Evolutionary conservation across 148 eudicot genomes (phyloP), one percentile per base, ranked within the genome.

Genomic region (Rhododendron griersonianum): DNA sequence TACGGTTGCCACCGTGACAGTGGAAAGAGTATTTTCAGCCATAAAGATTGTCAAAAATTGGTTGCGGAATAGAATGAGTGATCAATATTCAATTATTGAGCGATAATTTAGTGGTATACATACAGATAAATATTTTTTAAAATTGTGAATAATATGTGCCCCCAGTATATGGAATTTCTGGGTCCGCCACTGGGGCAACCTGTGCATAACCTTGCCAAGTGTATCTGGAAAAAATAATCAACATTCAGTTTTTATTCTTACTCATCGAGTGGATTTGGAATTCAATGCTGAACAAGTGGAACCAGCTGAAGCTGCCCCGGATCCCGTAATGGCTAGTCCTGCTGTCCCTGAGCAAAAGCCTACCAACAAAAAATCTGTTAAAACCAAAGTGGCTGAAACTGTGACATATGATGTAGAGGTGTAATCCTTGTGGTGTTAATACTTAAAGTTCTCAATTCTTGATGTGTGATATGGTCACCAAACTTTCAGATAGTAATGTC

Each of bases 371-470:
- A 95, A 93, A 89, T 88, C 88, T 30, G 86, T 88, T 51, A 95
- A n/a, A 95, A 88, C 99, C 99, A 11, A 96, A 96, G 91, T 96
- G 96, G 98, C 87, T 95, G 91, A 96, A 91, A 83, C 87, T 95
- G 92, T 95, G 94, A 75, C 76, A 71, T 41, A 41, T 4, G 39
- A 30, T 11, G 4, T 4, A 30, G 76, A 11, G 2, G 37, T 53
- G 78, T 77, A 28, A 71, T 30, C 57, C 9, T 28, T 7, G n/a
- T n/a, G 55, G 30, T 18, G 30, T 77, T 41, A 13, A 77, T 47
- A 2, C 23, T 21, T 77, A 14, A 0, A 77, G 80, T 79, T 79
- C 25, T 15, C 19, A 25, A 28, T 48, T 47, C 18, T 79, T 4
- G 30, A 48, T 48, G 18, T 48, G 18, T 47, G 33, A 25, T 79